phyloP scores from a whole-genome alignment of 129 eudicot genomes.

The Apium graveolens region DNA sequence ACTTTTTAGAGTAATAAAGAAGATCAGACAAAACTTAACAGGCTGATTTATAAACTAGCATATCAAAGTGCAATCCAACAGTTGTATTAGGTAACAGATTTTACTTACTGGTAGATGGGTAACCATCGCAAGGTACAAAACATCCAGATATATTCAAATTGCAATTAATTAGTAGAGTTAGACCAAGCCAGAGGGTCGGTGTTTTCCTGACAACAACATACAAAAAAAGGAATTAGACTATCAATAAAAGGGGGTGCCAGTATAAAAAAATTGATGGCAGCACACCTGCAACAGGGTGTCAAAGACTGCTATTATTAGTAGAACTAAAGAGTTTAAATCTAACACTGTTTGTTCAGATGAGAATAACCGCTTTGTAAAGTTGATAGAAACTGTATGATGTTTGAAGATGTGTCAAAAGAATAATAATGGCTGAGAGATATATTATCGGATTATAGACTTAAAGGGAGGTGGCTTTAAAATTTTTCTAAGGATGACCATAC shows the following conservation, averaged over 20 bases:
- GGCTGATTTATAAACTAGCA: background rate
- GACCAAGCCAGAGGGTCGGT: background rate
- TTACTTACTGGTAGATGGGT: background rate
- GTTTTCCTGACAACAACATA: background rate
- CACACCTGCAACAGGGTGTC: background rate
- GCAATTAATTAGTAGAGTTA: background rate
- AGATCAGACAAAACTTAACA: background rate
- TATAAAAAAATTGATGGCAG: background rate
- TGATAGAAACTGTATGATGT: background rate
- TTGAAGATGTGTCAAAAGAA: background rate
- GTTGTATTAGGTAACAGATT: background rate
- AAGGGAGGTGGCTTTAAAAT: background rate
- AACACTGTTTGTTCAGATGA: background rate
- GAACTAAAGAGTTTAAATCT: background rate
- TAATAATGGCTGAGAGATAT: background rate
- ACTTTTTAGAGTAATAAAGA: background rate
- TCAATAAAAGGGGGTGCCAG: background rate
- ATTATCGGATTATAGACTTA: background rate
- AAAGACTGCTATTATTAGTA: background rate
- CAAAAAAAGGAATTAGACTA: background rate
- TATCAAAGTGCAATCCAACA: background rate
- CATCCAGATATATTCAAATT: background rate
- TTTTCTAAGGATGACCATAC: background rate
- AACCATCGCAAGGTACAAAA: background rate
- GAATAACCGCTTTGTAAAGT: background rate